Evolutionary conservation across 2,329 filamentous ascomycete species (phyloP), one percentile per base, ranked within the genome.

Genomic region (Cladosporium oxysporum): DNA sequence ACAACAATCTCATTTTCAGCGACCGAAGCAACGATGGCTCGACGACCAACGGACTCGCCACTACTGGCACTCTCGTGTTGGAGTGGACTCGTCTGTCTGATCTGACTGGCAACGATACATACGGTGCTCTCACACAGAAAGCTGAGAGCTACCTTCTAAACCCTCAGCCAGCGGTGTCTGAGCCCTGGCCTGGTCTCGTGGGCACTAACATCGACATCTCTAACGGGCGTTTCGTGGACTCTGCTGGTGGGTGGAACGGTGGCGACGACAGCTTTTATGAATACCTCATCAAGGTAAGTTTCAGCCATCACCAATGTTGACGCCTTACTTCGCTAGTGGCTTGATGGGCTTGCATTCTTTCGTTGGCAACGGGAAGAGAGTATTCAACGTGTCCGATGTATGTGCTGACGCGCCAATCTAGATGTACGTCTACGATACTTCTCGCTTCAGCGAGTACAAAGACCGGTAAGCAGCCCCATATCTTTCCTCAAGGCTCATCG

Each of bases 51-150:
- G 89, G 90, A 8, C 81, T 96, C 41, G 92, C 92, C 16, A 91
- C 89, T 1, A 87, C 88, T 28, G 92, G 92, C 28, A 92, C 91
- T 0, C 80, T 96, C 35, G 87, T 94, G 0, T 83, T 96, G 1
- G 93, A 97, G 79, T 96, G 92, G 91, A 91, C 89, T 2, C 90
- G 85, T 8, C 83, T 96, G 6, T 90, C 90, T 41, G 92, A 96
- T 75, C 77, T 96, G 61, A 90, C 89, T 0, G 88, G 88, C 0
- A 83, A 93, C 73, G 67, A 77, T 0, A 84, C 84, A 28, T 96
- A 95, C 73, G 89, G 83, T 3, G 70, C 84, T 7, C 81, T 96
- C 2, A 84, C 85, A 5, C 87, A 91, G 68, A 87, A 83, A 67
- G 91, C 84, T 16, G 86, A 96, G 77, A 82, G 82, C 0, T 90